phyloP scores from a whole-genome alignment of 1,139 yeast species.

The Kurtzmaniella quercitrusa region DNA sequence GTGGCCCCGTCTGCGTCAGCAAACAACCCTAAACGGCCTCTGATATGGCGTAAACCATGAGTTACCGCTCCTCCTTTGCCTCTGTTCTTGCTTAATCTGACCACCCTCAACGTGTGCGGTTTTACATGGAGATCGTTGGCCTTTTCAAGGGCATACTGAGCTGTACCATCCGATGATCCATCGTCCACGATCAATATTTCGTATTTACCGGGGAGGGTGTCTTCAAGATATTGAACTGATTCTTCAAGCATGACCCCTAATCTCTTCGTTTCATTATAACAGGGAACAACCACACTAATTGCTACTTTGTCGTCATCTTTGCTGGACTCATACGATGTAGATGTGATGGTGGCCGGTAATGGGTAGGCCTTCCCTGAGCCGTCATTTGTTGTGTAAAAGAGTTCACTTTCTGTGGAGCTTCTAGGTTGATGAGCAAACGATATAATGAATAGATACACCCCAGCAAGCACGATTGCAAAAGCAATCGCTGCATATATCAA shows the following conservation, averaged over 20 bases:
- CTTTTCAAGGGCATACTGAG: conserved; percentile 62
- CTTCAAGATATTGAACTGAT: conserved; percentile 53
- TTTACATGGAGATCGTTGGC: conserved; percentile 48
- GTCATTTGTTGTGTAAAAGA: conserved; percentile 43
- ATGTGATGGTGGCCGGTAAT: conserved; percentile 26
- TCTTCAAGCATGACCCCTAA: conserved; percentile 76
- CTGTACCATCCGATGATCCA: conserved; percentile 82
- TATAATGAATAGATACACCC: conserved; percentile 39
- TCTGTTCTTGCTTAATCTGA: conserved; percentile 66
- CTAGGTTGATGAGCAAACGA: conserved; percentile 65
- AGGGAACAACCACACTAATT: conserved; percentile 81
- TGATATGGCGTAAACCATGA: conserved; percentile 76
- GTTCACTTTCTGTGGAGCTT: conserved; percentile 47
- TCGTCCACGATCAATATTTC: conserved; percentile 89
- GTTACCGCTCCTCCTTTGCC: conserved; percentile 99
- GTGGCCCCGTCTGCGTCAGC: conserved; percentile 99
- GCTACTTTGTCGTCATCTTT: not conserved
- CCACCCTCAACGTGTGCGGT: conserved; percentile 65
- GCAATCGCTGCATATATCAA: not conserved
- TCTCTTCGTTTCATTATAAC: conserved; percentile 80
- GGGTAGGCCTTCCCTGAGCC: conserved; percentile 14
- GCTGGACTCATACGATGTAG: conserved; percentile 16
- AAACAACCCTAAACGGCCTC: conserved; percentile 74
- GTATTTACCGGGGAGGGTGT: conserved; percentile 36
- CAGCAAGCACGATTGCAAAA: conserved; percentile 6